Evolutionary conservation across 495 filamentous ascomycete species (phyloP).

Genomic region (Lophium mytilinum): DNA sequence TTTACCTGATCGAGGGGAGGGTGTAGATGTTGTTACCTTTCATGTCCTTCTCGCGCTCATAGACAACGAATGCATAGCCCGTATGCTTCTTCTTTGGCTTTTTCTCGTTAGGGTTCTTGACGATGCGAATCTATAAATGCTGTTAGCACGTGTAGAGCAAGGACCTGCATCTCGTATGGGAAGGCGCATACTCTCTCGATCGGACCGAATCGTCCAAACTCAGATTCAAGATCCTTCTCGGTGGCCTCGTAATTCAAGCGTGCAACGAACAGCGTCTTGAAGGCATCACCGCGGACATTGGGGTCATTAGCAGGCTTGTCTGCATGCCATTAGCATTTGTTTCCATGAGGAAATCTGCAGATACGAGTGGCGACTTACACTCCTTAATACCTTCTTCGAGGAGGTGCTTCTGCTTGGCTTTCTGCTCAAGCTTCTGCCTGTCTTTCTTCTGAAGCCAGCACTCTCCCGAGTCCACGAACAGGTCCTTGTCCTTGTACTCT

Average conservation of each 20-base stretch:
- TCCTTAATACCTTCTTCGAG: slow-evolving; percentile 56
- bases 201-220: slow-evolving; percentile 90
- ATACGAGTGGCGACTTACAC: slow-evolving; percentile 48
- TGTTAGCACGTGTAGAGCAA: neutral
- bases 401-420: slow-evolving; percentile 52
- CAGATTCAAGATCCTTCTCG: slow-evolving; percentile 81
- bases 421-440: slow-evolving; percentile 70
- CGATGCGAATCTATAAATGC: slow-evolving; percentile 68
- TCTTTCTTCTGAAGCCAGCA: slow-evolving; percentile 84
- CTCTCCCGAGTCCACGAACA: slow-evolving; percentile 71
- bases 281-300: slow-evolving; percentile 84
- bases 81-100: slow-evolving; percentile 77
- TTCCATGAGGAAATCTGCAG: neutral
- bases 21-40: slow-evolving; percentile 66
- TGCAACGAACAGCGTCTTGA: slow-evolving; percentile 88
- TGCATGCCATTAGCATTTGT: slow-evolving; percentile 5
- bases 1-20: slow-evolving; percentile 30
- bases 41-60: slow-evolving; percentile 97
- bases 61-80: slow-evolving; percentile 96
- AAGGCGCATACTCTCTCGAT: slow-evolving; percentile 71
- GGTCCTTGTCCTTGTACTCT: slow-evolving; percentile 60
- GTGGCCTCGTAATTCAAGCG: slow-evolving; percentile 83
- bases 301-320: slow-evolving; percentile 52
- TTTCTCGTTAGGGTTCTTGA: slow-evolving; percentile 59
- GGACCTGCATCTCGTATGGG: neutral